Evolutionary conservation across 2,329 filamentous ascomycete species (phyloP), one percentile per base, ranked within the genome.

Genomic region (Davidsoniella virescens): DNA sequence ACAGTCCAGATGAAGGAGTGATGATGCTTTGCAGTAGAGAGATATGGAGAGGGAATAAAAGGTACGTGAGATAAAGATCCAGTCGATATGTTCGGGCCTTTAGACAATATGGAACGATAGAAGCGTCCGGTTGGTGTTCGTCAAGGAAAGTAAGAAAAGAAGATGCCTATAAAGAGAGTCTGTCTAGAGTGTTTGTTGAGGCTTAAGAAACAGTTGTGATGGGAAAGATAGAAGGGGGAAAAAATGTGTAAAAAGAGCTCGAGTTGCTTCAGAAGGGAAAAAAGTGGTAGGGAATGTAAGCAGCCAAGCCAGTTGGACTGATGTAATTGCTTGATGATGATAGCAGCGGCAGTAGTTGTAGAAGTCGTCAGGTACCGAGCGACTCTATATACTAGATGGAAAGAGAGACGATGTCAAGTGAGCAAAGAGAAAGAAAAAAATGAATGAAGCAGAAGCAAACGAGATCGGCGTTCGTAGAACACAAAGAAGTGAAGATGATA

Each of bases 371-470:
- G 26, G 3, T 29, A 29, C 10, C 29, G 29, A 33, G 12, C 29
- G 47, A 53, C 44, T 50, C 47, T 54, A 49, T 51, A 41, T 47
- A 42, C 40, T 29, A 52, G 44, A 41, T 25, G 6, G 18, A 43
- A 43, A 25, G 40, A 43, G 18, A 25, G 40, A 17, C 25, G 16
- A 18, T 36, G 9, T 45, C 23, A 36, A 45, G 23, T n/a, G 26
- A 45, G 25, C 29, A 43, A 49, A 46, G 42, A 53, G 51, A 50
- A 70, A 74, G 42, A 53, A 53, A 50, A 70, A 74, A 75, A 64
- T 69, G 73, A 64, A 62, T 70, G 69, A 67, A 33, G 69, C 26
- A 56, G 55, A 55, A 58, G 57, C 56, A 56, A 59, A 33, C 29
- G 9, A 58, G 56, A 57, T 33, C 9, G 12, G 29, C 12, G 29